phyloP scores from a whole-genome alignment of 371 early-diverging fungal genomes.

The Haplosporangium sp. region DNA sequence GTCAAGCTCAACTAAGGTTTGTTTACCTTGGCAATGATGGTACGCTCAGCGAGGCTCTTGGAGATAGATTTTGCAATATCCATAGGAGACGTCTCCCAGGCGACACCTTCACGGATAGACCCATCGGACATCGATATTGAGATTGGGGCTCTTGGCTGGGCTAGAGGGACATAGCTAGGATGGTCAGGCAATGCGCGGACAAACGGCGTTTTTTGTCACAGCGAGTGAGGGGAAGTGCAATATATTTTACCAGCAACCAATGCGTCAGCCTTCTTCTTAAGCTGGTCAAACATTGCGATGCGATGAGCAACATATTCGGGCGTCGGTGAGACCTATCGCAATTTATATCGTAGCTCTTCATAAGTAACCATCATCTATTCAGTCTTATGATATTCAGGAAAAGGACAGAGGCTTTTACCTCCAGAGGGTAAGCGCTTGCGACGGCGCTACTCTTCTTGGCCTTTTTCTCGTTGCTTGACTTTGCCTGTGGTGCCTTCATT shows the following conservation, averaged over 20 bases:
- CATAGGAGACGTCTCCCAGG: constrained; percentile 99
- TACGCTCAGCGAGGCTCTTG: constrained; percentile 91
- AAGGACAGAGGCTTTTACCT: constrained; percentile 54
- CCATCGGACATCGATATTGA: constrained; percentile 94
- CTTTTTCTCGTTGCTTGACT: constrained; percentile 67
- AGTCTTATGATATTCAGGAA: neutral
- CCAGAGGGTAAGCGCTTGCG: constrained; percentile 62
- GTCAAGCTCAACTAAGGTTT: neutral
- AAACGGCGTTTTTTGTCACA: neutral
- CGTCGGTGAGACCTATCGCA: constrained; percentile 67
- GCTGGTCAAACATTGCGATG: constrained; percentile 90
- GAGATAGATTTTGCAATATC: constrained; percentile 89
- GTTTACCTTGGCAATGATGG: constrained; percentile 93
- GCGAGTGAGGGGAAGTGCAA: too few species aligned
- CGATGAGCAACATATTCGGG: constrained; percentile 91
- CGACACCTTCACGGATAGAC: constrained; percentile 79
- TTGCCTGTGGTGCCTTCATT: constrained; percentile 38
- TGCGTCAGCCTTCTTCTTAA: constrained; percentile 84
- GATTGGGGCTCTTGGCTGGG: constrained; percentile 87
- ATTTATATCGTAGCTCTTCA: neutral
- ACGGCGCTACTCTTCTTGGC: constrained; percentile 58
- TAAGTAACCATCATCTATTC: neutral
- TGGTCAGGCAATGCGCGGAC: neutral
- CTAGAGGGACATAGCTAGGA: constrained; percentile 53
- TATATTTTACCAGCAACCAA: constrained; percentile 74